These are phyloP conservation scores for Triticum timopheevii DNA, from an alignment of 176 grass and related monocot genomes.

Conservation along the genomic window DNA sequence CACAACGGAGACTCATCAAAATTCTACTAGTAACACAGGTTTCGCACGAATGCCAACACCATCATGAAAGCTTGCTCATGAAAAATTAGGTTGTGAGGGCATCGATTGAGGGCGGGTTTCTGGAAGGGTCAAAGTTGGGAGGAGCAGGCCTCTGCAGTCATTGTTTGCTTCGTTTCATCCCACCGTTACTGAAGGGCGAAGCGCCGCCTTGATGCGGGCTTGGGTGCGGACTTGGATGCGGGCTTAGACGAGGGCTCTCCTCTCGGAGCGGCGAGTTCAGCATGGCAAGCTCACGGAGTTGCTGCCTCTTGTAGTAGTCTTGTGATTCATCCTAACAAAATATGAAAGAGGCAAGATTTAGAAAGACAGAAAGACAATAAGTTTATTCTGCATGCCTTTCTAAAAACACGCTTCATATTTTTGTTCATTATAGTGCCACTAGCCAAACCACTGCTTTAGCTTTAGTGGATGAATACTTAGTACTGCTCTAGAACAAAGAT, in stretches of 20 bases:
- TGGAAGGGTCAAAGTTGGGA: conserved; percentile 44
- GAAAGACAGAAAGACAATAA: neutral
- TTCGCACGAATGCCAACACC: conserved; percentile 33
- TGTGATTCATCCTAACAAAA: conserved; percentile 59
- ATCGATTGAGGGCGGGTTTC: conserved; percentile 21
- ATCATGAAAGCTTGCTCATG: conserved; percentile 53
- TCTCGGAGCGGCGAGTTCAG: conserved; percentile 63
- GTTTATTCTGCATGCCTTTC: neutral
- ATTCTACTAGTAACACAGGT: conserved; percentile 51
- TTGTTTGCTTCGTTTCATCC: conserved; percentile 73
- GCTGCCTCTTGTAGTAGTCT: conserved; percentile 67
- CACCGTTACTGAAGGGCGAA: conserved; percentile 58
- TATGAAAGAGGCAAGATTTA: neutral
- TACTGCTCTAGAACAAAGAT: conserved; percentile 13
- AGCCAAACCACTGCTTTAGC: neutral
- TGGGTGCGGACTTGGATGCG: conserved; percentile 37
- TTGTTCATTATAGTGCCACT: neutral
- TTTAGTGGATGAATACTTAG: neutral
- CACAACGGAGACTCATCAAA: conserved; percentile 48
- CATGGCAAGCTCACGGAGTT: conserved; percentile 68
- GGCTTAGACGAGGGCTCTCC: conserved; percentile 43
- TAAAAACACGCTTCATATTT: neutral
- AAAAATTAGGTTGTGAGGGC: conserved; percentile 60
- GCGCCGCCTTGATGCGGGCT: conserved; percentile 47
- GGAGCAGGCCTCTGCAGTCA: conserved; percentile 32